Evolutionary conservation across 108 stramenopile species (phyloP), one percentile per base, ranked within the genome.

Genomic region (Cylindrotheca fusiformis): DNA sequence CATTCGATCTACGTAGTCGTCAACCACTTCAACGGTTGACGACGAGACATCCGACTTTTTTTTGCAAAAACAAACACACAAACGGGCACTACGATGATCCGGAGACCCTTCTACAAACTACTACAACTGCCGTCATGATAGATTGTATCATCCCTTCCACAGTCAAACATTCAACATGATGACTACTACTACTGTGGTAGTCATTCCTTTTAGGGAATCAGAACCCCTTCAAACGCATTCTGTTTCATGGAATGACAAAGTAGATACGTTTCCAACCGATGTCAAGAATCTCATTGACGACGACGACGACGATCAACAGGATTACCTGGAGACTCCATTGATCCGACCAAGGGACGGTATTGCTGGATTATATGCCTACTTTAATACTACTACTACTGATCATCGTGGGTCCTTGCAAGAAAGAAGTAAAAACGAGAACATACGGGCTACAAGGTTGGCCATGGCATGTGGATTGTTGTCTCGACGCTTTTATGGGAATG

Each of bases 391-490:
- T 41, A 26, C 46, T 24, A n/a, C n/a, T n/a, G n/a, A n/a, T n/a
- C n/a, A n/a, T n/a, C n/a, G n/a, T n/a, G 41, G 41, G 12, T 27
- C 26, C 6, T 24, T 28, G 22, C 12, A 29, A 29, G 48, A 24
- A 23, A 22, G 20, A 4, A 19, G 4, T 1, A n/a, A 25, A 2
- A 3, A 29, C 12, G 74, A 76, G 4, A 93, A 93, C 56, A 36
- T 85, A 29, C 74, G 91, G 20, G 93, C 90, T 2, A 91, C 90
- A 1, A 52, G 84, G 31, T 72, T 94, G 61, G 83, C 87, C 48
- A 91, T 91, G 93, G 84, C 90, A 8, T 88, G 87, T 54, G 93
- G 93, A 20, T 52, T 80, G 14, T 75, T 85, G 36, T 68, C 79
- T 1, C 50, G 60, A 24, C 63, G 87, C 26, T 86, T 94, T 55